Evolutionary conservation across 1,139 yeast species (phyloP).

Genomic region (Candida dubliniensis): DNA sequence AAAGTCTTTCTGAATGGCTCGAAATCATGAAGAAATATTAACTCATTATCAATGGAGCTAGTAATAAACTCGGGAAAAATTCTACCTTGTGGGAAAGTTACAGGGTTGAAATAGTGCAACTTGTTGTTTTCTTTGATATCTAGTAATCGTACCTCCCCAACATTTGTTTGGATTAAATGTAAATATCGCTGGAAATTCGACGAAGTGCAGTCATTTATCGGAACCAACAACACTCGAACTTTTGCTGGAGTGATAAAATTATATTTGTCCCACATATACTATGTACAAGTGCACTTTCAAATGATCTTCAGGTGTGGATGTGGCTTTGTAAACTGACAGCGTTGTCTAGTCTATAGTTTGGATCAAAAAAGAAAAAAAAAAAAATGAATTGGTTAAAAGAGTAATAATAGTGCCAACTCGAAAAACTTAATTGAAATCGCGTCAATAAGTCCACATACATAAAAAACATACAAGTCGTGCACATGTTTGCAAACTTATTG

Average conservation of each 20-base stretch:
- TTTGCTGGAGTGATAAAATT: constrained; percentile 55
- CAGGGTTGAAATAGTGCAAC: constrained; percentile 70
- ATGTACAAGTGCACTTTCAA: neutral
- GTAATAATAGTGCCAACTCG: no score
- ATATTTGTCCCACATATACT: constrained; percentile 21
- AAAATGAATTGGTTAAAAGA: no score
- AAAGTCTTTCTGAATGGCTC: constrained; percentile 85
- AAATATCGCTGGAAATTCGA: constrained; percentile 50
- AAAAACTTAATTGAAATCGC: no score
- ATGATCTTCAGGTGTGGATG: no score
- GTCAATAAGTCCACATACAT: no score
- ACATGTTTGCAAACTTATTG: no score
- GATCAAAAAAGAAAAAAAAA: no score
- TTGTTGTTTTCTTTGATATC: constrained; percentile 71
- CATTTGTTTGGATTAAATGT: constrained; percentile 45
- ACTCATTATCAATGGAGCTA: constrained; percentile 53
- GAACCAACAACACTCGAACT: constrained; percentile 69
- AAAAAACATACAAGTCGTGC: no score
- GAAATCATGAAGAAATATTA: constrained; percentile 72
- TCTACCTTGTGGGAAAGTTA: constrained; percentile 77
- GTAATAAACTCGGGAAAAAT: constrained; percentile 58
- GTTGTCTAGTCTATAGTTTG: no score
- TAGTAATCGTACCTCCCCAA: constrained; percentile 62
- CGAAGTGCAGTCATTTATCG: constrained; percentile 56
- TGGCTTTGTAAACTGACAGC: no score